These are phyloP conservation scores for Wallacemonas sp. DNA, from an alignment of 208 protist species.

Conservation along the genomic window DNA sequence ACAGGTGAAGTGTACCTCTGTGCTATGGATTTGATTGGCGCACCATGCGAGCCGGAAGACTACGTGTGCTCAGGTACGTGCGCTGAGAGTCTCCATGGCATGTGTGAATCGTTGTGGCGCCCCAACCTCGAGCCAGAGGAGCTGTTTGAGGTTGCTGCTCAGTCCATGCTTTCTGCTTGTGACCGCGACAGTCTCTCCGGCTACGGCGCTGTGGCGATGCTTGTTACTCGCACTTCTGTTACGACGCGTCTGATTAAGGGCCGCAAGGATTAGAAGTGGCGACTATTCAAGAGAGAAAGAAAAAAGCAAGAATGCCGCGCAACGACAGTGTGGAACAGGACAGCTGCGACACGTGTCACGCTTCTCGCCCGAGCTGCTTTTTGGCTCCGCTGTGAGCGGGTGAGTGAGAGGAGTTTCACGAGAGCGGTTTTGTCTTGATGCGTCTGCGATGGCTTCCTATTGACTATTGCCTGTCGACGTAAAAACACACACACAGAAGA, in stretches of 20 bases:
- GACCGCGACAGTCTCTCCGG: slow-evolving; percentile 98
- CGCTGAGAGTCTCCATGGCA: slow-evolving; percentile 96
- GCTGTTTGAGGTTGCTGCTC: slow-evolving; percentile 96
- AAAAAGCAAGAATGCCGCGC: too few species aligned
- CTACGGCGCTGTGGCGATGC: slow-evolving; percentile 95
- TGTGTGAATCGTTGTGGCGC: slow-evolving; percentile 97
- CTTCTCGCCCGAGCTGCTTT: too few species aligned
- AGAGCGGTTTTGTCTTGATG: too few species aligned
- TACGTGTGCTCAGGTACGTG: slow-evolving; percentile 97
- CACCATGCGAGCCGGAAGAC: slow-evolving; percentile 92
- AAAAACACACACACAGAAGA: too few species aligned
- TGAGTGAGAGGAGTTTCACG: too few species aligned
- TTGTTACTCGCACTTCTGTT: slow-evolving; percentile 85
- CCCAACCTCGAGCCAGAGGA: slow-evolving; percentile 95
- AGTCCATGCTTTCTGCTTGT: slow-evolving; percentile 95
- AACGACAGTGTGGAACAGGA: too few species aligned
- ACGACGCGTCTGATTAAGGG: slow-evolving; percentile 87
- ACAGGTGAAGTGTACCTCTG: slow-evolving; percentile 95
- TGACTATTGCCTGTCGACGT: too few species aligned
- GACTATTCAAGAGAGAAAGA: neutral
- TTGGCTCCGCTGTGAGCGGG: too few species aligned
- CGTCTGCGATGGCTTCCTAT: too few species aligned
- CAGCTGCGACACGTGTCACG: too few species aligned
- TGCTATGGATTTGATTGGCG: slow-evolving; percentile 97
- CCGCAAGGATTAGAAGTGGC: slow-evolving; percentile 75